Evolutionary conservation across 116 monocot species (phyloP).

Genomic region (Posidonia oceanica): DNA sequence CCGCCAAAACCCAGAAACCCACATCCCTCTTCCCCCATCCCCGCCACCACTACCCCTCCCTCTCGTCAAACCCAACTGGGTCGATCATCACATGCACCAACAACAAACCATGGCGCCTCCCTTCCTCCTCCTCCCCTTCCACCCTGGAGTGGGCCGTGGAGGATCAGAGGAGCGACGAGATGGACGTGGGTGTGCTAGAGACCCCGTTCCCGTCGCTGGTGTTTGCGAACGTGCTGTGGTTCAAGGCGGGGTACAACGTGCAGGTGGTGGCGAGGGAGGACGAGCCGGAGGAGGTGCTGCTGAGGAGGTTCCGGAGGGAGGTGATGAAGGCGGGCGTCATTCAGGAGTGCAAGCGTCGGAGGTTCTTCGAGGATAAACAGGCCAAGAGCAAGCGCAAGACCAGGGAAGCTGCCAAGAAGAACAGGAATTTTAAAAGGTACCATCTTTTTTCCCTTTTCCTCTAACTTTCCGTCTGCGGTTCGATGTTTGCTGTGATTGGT

Average conservation of each 20-base stretch:
- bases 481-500: background rate
- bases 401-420: slow-evolving; percentile 26
- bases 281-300: slow-evolving; percentile 34
- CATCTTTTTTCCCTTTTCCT: background rate
- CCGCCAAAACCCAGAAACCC: no score
- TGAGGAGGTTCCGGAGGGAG: slow-evolving; percentile 35
- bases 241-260: slow-evolving; percentile 32
- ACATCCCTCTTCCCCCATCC: background rate
- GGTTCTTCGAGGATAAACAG: slow-evolving; percentile 42
- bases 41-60: background rate
- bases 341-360: slow-evolving; percentile 44
- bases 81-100: background rate
- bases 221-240: slow-evolving; percentile 8
- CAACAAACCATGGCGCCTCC: no score
- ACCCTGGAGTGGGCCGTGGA: background rate
- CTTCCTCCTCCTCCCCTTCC: no score
- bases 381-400: slow-evolving; percentile 43
- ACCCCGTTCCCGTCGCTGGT: slow-evolving; percentile 8
- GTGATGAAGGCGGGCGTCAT: slow-evolving; percentile 41
- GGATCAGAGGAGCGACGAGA: background rate
- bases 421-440: slow-evolving; percentile 14
- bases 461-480: background rate
- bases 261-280: slow-evolving; percentile 50
- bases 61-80: background rate
- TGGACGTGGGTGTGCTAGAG: background rate